Base-by-base conservation (phyloP, 2,329 filamentous ascomycete genomes). In the Gaeumannomyces tritici region DNA sequence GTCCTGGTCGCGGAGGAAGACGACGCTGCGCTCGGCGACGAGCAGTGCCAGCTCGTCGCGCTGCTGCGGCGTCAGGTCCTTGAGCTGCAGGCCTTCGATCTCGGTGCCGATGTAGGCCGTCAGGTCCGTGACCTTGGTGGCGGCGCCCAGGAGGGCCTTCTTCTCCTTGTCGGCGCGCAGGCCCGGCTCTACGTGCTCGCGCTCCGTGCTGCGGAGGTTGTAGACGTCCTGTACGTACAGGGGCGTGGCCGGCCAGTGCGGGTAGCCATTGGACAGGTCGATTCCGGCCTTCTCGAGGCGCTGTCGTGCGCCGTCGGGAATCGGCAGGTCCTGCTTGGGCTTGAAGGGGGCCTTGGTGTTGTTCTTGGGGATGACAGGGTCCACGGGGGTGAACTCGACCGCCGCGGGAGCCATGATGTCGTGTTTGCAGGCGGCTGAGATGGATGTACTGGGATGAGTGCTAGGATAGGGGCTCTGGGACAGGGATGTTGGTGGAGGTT, bases 201-300 rank as follows among this genome's bases (percentile, higher is more conserved):
- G 81, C 65, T 81, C 81, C 63, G 80, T 72, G 70, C 83, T 78
- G 24, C 88, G 77, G 69, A 91, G 87, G 59, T 83, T 83, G 73
- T 84, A 84, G 3, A 87, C 85, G 66, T 91, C 88, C 63, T 91
- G 84, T 0, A 90, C 75, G 67, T 86, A 91, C 1, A 90, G 75
- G 0, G 89, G 88, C 59, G 80, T 80, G 0, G 84, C 81, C 1
- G 88, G 88, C 0, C 87, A 83, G 67, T 90, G 90, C 0, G 89
- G 89, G 66, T 91, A 91, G 0, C 88, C 89, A 1, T 83, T 75
- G 0, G 85, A 88, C 2, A 91, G 77, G 69, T 91, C 87, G 61
- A 91, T 81, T 1, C 85, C 87, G 0, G 86, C 87, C 65, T 88
- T 89, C 66, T 85, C 82, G 0, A 91, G 77, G 4, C 88, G 80